Base-by-base conservation (phyloP, 2,329 filamentous ascomycete genomes). In the Fusarium mundagurra region DNA sequence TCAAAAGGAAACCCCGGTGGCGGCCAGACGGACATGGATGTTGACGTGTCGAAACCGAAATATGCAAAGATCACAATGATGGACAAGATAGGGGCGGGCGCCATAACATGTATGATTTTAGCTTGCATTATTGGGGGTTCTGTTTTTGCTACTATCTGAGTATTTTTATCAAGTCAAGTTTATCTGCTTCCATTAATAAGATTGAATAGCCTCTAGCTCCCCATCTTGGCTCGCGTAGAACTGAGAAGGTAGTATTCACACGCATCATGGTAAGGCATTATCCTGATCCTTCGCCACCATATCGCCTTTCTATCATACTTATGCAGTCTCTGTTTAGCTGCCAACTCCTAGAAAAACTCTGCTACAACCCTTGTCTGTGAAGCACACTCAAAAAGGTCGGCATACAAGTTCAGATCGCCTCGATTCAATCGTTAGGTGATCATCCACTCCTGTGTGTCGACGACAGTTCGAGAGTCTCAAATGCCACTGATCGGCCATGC, bases 61-160 rank as follows among this genome's bases (percentile, higher is more conserved):
- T 48, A 53, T 29, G 29, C 29, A 38, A 34, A 36, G 7, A 87
- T 90, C 59, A 87, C 86, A 5, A 82, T 77, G 8, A 83, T 80
- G 22, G 89, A 90, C 67, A 84, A 82, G 74, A 87, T 88, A 2
- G 89, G 87, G 2, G 89, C 89, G 1, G 88, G 87, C 10, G 87
- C 91, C 67, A 50, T 89, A 69, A 91, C 89, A 34, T 83, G 86
- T 13, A 81, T 88, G 1, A 76, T 90, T 22, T 75, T 85, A 39
- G 80, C 86, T 12, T 85, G 87, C 61, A 78, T 89, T 27, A 48
- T 90, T 11, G 86, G 84, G 18, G 86, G 87, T n/a, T 20, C 31
- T 16, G 47, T 48, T 2, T 61, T 64, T 48, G 34, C 34, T 10
- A 13, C 34, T 29, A 8, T 54, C 4, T 54, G 18, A n/a, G 27